phyloP scores from a whole-genome alignment of 2,329 filamentous ascomycete species.

The Apiospora kogelbergensis region DNA sequence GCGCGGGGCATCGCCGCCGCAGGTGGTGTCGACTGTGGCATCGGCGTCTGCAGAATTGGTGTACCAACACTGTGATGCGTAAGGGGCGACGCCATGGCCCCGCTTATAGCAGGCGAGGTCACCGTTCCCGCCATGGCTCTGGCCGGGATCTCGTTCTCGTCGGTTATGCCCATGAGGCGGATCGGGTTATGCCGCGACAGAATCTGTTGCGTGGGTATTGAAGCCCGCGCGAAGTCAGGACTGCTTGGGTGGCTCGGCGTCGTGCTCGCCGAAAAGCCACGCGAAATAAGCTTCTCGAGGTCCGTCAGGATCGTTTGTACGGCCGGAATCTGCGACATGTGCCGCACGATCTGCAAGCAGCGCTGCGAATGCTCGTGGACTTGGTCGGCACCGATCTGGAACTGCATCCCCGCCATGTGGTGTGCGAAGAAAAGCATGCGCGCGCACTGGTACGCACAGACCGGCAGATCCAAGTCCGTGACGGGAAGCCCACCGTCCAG shows the following conservation, averaged over 20 bases:
- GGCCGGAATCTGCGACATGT: conserved; percentile 51
- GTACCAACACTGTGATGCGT: conserved; percentile 18
- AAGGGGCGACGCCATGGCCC: neutral
- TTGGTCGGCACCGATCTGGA: conserved; percentile 44
- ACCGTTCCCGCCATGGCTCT: conserved; percentile 20
- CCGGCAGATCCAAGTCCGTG: conserved; percentile 41
- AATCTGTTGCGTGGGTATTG: conserved; percentile 23
- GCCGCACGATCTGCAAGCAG: conserved; percentile 50
- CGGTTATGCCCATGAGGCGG: conserved; percentile 31
- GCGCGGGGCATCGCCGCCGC: conserved; percentile 21
- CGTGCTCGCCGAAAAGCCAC: conserved; percentile 37
- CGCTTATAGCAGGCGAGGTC: conserved; percentile 24
- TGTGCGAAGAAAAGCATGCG: conserved; percentile 39
- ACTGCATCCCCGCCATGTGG: conserved; percentile 43
- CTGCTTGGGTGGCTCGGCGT: conserved; percentile 32
- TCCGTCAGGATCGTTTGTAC: conserved; percentile 49
- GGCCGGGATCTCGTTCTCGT: conserved; percentile 29
- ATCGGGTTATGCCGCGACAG: conserved; percentile 26
- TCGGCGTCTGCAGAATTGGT: conserved; percentile 22
- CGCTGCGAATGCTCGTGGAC: conserved; percentile 50
- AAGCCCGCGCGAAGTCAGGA: conserved; percentile 22
- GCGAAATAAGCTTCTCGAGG: conserved; percentile 50
- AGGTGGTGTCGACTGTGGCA: conserved; percentile 17
- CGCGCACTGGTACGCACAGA: conserved; percentile 43
- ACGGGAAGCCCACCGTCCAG: conserved; percentile 32